phyloP scores from a whole-genome alignment of 192 early-diverging fungal species.

The Anaeromyces robustus region DNA sequence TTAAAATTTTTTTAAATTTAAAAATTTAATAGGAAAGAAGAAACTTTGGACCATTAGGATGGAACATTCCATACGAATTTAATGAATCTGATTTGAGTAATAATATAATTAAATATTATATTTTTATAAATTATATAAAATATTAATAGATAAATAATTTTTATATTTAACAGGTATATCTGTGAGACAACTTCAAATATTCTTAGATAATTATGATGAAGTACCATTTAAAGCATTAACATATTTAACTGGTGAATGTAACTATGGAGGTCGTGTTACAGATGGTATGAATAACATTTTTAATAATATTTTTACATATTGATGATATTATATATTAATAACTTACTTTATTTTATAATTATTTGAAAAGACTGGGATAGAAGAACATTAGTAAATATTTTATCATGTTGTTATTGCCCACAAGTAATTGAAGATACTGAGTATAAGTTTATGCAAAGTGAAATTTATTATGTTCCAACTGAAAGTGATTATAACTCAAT shows the following conservation, averaged over 20 bases:
- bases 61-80: constrained; percentile 57
- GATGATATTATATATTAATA: too few relatives aligned
- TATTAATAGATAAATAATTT: not conserved
- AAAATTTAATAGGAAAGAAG: constrained; percentile 25
- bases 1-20: too few relatives aligned
- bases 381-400: constrained; percentile 36
- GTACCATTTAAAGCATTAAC: constrained; percentile 41
- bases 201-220: constrained; percentile 37
- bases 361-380: constrained; percentile 33
- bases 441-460: constrained; percentile 38
- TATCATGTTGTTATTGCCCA: constrained; percentile 33
- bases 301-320: too few relatives aligned
- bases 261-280: constrained; percentile 49
- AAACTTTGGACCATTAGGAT: constrained; percentile 48
- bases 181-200: constrained; percentile 47
- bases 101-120: too few relatives aligned
- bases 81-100: constrained; percentile 45
- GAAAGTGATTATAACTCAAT: constrained; percentile 32
- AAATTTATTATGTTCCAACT: constrained; percentile 31
- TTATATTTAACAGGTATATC: constrained; percentile 20
- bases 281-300: constrained; percentile 10
- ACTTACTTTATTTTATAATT: not conserved
- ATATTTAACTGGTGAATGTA: constrained; percentile 46
- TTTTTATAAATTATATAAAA: not conserved
- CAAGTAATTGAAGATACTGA: constrained; percentile 27